A percentile compares a stretch with the other conserved stretches of the same genome.
phyloP scores from a whole-genome alignment of 2,329 filamentous ascomycete genomes.

The Hypoxylon sp. region DNA sequence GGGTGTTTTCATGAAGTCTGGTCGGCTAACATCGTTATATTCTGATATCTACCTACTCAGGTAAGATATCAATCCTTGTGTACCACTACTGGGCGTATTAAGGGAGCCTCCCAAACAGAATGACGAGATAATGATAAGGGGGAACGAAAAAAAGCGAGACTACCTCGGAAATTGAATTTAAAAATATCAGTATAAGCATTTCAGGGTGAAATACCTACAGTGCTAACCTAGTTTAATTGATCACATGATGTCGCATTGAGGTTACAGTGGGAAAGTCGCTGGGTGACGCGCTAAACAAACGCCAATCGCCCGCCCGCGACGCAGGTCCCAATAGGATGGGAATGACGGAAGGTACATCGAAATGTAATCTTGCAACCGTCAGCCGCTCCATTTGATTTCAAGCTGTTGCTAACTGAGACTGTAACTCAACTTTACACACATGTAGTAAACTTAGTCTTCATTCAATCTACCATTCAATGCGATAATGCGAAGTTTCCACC shows the following conservation, averaged over 20 bases:
- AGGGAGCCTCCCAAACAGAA: conserved; percentile 4
- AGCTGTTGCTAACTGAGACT: background rate
- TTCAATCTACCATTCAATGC: background rate
- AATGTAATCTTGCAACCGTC: conserved; percentile 4
- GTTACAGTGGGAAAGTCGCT: conserved; percentile 33
- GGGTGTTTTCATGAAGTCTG: conserved; percentile 59
- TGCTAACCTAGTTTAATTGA: conserved; percentile 36
- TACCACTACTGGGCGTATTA: background rate
- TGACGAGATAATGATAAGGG: conserved; percentile 9
- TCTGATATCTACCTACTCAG: background rate
- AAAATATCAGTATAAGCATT: background rate
- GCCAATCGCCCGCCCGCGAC: conserved; percentile 19
- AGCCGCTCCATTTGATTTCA: conserved; percentile 9
- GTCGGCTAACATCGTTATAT: background rate
- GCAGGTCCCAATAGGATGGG: conserved; percentile 23
- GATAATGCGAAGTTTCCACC: conserved; percentile 1
- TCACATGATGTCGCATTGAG: conserved; percentile 46
- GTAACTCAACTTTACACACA: background rate
- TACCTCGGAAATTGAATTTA: background rate
- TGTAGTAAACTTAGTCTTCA: background rate
- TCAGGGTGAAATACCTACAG: background rate
- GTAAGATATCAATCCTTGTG: conserved; percentile 2
- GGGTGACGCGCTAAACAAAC: conserved; percentile 29
- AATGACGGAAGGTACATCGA: conserved; percentile 33
- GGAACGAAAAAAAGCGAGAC: conserved; percentile 6